Percentiles rank a stretch among this genome's conserved stretches.
These are phyloP conservation scores for Hemisphaericaspora lyxosophila DNA, from an alignment of 1,139 yeast genomes.

Conservation along the genomic window DNA sequence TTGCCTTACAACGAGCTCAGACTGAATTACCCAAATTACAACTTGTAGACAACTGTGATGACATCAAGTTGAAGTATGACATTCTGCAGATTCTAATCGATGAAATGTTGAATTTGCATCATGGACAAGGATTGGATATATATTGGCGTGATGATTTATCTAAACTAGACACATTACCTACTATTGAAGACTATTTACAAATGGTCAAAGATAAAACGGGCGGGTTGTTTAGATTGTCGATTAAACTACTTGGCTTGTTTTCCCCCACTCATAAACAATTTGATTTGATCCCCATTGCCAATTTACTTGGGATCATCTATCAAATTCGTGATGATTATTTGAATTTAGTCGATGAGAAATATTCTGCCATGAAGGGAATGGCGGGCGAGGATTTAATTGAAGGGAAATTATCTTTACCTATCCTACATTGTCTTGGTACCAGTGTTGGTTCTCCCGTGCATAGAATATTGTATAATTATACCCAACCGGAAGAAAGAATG, in stretches of 20 bases:
- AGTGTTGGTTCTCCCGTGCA: slow-evolving; percentile 24
- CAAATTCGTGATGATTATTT: slow-evolving; percentile 83
- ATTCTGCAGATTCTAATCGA: slow-evolving; percentile 46
- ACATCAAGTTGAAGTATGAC: slow-evolving; percentile 10
- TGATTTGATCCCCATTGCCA: slow-evolving; percentile 60
- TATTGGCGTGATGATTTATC: slow-evolving; percentile 72
- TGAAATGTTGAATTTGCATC: slow-evolving; percentile 76
- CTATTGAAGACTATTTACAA: slow-evolving; percentile 62
- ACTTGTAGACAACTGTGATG: not conserved
- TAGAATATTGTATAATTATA: slow-evolving; percentile 20
- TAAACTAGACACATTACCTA: slow-evolving; percentile 49
- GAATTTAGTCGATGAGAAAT: slow-evolving; percentile 55
- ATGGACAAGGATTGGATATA: slow-evolving; percentile 87
- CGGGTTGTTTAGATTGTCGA: slow-evolving; percentile 76
- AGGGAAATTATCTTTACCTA: slow-evolving; percentile 85
- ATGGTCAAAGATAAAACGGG: slow-evolving; percentile 93
- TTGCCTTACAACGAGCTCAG: slow-evolving; percentile 56
- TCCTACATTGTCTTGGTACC: slow-evolving; percentile 54
- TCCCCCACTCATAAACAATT: slow-evolving; percentile 11
- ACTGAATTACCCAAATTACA: slow-evolving; percentile 17
- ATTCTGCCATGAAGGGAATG: slow-evolving; percentile 64
- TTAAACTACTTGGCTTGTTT: slow-evolving; percentile 54
- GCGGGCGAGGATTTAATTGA: slow-evolving; percentile 85
- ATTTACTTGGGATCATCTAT: slow-evolving; percentile 74
- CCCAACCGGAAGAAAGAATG: slow-evolving; percentile 20